Conservation (phyloP, 331 rosid genomes). For the Quercus phellos region DNA sequence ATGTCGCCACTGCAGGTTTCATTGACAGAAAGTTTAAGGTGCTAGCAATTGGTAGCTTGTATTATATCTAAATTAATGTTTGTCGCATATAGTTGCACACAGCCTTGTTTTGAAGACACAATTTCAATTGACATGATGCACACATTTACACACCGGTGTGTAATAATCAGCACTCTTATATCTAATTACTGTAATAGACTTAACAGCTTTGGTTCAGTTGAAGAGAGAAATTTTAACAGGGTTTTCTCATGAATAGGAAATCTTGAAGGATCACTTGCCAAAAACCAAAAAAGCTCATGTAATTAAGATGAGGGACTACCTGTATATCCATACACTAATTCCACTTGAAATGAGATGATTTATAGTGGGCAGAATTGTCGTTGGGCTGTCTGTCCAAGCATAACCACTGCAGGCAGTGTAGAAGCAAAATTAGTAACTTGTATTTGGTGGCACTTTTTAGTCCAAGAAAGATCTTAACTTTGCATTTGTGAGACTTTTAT, state of each 20-base stretch:
- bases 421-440: background rate
- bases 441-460: background rate
- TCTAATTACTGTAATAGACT: too few species aligned
- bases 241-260: background rate
- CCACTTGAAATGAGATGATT: slow-evolving; percentile 34
- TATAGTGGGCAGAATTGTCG: slow-evolving; percentile 38
- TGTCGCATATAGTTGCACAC: too few species aligned
- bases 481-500: background rate
- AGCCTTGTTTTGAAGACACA: too few species aligned
- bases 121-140: too few species aligned
- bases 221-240: background rate
- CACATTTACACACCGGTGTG: too few species aligned
- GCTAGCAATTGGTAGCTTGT: background rate
- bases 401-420: slow-evolving; percentile 16
- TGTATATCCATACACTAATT: slow-evolving; percentile 39
- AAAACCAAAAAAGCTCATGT: background rate
- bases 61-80: background rate
- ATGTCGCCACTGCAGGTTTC: slow-evolving; percentile 42
- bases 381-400: slow-evolving; percentile 48
- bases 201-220: too few species aligned
- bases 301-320: slow-evolving; percentile 14
- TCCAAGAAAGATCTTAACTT: background rate
- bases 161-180: too few species aligned
- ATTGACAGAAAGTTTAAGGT: slow-evolving; percentile 11
- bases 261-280: background rate